Base-by-base conservation (phyloP, 1,139 yeast species). In the Taphrina wiesneri region DNA sequence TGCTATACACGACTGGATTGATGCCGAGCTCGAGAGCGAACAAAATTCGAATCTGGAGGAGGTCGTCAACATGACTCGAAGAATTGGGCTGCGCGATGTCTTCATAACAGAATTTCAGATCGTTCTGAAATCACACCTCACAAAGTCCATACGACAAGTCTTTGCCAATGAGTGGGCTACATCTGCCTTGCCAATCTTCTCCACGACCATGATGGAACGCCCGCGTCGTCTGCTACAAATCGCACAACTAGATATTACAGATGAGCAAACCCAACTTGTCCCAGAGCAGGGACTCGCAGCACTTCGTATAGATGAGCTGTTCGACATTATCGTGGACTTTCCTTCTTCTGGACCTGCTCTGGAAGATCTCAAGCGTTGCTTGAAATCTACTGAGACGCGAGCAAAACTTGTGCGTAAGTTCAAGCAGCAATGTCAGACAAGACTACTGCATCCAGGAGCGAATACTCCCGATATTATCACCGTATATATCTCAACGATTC, bases 391-490 rank as follows among this genome's bases (percentile, higher is more conserved):
- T 72, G 53, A 71, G 72, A 83, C 86, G 69, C 77, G 90, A 57
- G 77, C 83, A 1, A 76, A 77, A 19, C 76, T 86, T n/a, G 89
- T 87, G 2, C 77, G 78, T 34, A 74, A 78, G 0, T 90, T 90
- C 71, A 82, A 84, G 9, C 71, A 74, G 0, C 75, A 78, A 1
- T 86, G 92, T 68, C 77, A 81, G 23, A 74, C 73, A 34, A 76
- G 83, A 53, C 76, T 91, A 11, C 77, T 92, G 21, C 95, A 90
- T 72, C 89, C 96, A 1, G 96, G 97, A 11, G 84, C 88, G 0
- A 86, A 88, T 70, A 93, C 98, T 0, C 81, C 83, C 1, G 91
- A 87, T 67, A 86, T 91, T 2, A 82, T 93, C 28, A 77, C 84
- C 1, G 83, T 83, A 56, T 92, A 90, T 73, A 85, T 88, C 2